These are phyloP conservation scores for Fusarium papillatum DNA, from an alignment of 2,329 filamentous ascomycete genomes.

Conservation along the genomic window DNA sequence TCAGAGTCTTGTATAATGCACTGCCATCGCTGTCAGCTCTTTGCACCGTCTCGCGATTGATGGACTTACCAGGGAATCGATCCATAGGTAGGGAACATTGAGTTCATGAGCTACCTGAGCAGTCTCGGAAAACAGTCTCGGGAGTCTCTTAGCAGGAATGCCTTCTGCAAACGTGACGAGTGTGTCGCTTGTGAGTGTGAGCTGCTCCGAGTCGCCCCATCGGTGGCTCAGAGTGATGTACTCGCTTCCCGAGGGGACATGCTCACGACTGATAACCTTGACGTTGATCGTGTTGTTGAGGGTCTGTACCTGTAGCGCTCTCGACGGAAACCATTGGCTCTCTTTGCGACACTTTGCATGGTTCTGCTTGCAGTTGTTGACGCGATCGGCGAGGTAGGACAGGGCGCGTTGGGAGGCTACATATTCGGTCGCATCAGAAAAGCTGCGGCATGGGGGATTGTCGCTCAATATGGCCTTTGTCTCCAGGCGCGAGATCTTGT, in stretches of 20 bases:
- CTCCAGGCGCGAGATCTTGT: not conserved
- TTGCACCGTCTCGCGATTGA: not conserved
- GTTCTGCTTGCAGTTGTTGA: not conserved
- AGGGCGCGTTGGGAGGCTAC: not conserved
- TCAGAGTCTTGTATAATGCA: not conserved
- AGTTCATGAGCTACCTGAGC: not conserved
- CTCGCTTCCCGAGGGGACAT: not conserved
- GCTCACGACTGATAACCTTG: not conserved
- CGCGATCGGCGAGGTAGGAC: not conserved
- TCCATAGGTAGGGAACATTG: not conserved
- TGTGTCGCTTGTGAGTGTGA: not conserved
- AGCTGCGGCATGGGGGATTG: not conserved
- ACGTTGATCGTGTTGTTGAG: not conserved
- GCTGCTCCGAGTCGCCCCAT: not conserved
- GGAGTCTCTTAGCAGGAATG: not conserved
- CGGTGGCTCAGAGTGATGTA: not conserved
- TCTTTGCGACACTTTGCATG: not conserved
- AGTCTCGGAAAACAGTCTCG: not conserved
- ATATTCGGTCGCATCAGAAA: not conserved
- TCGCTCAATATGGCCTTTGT: not conserved
- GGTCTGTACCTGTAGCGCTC: not conserved
- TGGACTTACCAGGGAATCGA: not conserved
- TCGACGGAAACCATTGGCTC: not conserved
- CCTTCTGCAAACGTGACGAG: not conserved
- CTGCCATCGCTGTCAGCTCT: not conserved